phyloP scores from a whole-genome alignment of 2,329 filamentous ascomycete genomes.

The Piedraia hortae region DNA sequence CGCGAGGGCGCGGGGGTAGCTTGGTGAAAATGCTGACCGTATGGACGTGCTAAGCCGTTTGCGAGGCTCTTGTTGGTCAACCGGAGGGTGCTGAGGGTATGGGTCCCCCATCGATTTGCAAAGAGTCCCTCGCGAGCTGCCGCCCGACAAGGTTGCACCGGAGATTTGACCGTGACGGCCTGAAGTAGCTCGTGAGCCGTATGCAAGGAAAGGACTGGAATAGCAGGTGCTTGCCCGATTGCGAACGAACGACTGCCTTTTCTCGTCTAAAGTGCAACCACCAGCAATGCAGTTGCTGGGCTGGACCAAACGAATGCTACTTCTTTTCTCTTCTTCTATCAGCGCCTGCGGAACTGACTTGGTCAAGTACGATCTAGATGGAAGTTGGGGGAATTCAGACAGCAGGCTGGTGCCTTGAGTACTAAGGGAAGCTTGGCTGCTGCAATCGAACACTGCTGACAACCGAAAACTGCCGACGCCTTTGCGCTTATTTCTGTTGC shows the following conservation, averaged over 20 bases:
- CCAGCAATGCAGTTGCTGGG: constrained; percentile 14
- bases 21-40: constrained; percentile 8
- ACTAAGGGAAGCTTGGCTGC: constrained; percentile 14
- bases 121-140: constrained; percentile 4
- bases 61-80: constrained; percentile 8
- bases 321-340: constrained; percentile 9
- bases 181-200: constrained; percentile 7
- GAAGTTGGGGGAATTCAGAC: constrained; percentile 13
- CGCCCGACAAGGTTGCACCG: constrained; percentile 4
- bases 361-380: constrained; percentile 4
- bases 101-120: constrained; percentile 5
- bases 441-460: constrained; percentile 8
- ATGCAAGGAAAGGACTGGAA: constrained; percentile 15
- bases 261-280: constrained; percentile 14
- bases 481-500: constrained; percentile 4
- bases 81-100: constrained; percentile 9
- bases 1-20: constrained; percentile 9
- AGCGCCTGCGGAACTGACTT: constrained; percentile 6
- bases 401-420: constrained; percentile 16
- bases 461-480: constrained; percentile 7
- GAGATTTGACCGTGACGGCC: constrained; percentile 4
- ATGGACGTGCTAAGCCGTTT: constrained; percentile 7
- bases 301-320: constrained; percentile 16
- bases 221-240: constrained; percentile 14
- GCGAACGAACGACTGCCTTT: constrained; percentile 16